Percentiles rank a stretch among this genome's conserved stretches.
These are phyloP conservation scores for Trichoderma endophyticum DNA, from an alignment of 2,329 filamentous ascomycete species.

Conservation along the genomic window DNA sequence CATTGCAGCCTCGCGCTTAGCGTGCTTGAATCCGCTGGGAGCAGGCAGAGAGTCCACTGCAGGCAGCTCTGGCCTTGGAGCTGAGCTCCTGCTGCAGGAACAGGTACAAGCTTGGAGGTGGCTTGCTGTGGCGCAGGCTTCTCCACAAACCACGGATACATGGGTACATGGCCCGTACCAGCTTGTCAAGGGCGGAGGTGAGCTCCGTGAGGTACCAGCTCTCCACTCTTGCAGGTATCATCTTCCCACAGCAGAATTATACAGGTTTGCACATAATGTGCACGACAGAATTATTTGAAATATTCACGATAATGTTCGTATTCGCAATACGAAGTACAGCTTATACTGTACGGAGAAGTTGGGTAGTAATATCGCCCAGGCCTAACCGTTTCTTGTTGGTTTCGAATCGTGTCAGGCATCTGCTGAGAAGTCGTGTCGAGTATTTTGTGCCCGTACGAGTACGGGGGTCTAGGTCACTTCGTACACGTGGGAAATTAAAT, in stretches of 20 bases:
- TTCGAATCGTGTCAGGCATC: slow-evolving; percentile 10
- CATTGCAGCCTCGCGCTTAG: slow-evolving; percentile 8
- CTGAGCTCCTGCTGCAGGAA: slow-evolving; percentile 6
- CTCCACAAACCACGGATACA: neutral
- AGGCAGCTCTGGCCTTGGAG: neutral
- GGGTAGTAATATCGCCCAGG: slow-evolving; percentile 1
- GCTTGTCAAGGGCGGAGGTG: neutral
- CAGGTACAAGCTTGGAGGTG: neutral
- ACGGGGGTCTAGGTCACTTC: slow-evolving; percentile 4
- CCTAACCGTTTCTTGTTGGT: slow-evolving; percentile 17
- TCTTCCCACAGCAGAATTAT: neutral
- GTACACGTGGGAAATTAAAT: slow-evolving; percentile 14
- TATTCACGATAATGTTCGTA: neutral
- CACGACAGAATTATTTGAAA: neutral
- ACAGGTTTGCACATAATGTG: neutral
- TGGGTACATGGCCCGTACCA: neutral
- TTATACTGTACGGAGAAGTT: neutral
- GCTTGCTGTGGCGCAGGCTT: slow-evolving; percentile 11
- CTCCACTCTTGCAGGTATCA: neutral
- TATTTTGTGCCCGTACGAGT: neutral
- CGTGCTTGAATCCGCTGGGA: neutral
- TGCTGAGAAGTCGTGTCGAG: neutral
- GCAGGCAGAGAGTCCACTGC: slow-evolving; percentile 6
- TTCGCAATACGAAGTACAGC: neutral
- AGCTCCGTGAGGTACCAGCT: neutral